Base-by-base conservation (phyloP, 1,139 yeast genomes). In the Nadsonia commutata region DNA sequence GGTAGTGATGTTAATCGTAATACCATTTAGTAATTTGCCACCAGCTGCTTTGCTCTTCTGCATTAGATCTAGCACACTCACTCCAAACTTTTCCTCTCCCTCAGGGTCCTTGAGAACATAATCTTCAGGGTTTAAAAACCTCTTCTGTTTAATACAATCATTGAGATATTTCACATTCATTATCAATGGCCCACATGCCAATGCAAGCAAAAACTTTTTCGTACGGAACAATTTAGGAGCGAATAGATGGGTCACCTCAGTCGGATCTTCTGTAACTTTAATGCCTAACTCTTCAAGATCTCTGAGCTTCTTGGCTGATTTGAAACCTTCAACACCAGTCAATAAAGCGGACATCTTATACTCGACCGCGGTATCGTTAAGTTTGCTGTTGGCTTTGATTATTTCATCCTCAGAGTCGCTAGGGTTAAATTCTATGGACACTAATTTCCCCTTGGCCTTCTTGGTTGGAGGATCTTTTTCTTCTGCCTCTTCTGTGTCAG, bases 141-240 rank as follows among this genome's bases (percentile, higher is more conserved):
- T 75, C 76, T 46, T 70, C 66, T 41, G 82, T 65, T 54, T 78
- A 77, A 36, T 65, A 71, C 52, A 81, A 80, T 16, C 83, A 66
- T n/a, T 67, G 65, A 46, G 68, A 64, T 45, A 75, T 64, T 37
- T 86, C 77, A n/a, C 70, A 64, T 16, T 66, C 63, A 55, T 80
- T 78, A 59, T 82, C 93, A 37, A 69, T 71, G 6, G 88, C 70
- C 94, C 94, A 83, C 61, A 83, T 83, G 73, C 64, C 45, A 73
- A 52, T 1, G 72, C 64, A 27, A 65, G 59, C 31, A 90, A 67
- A 55, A 88, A 88, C 60, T 90, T 90, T 47, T 82, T 94, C 0
- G 97, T 90, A 50, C 97, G 71, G 52, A 81, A 60, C 11, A 80
- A 70, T 48, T 77, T 76, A 1, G 96, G 95, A 0, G 96, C 90